These are phyloP conservation scores for Capronia americana DNA, from an alignment of 2,329 filamentous ascomycete genomes.

Conservation along the genomic window DNA sequence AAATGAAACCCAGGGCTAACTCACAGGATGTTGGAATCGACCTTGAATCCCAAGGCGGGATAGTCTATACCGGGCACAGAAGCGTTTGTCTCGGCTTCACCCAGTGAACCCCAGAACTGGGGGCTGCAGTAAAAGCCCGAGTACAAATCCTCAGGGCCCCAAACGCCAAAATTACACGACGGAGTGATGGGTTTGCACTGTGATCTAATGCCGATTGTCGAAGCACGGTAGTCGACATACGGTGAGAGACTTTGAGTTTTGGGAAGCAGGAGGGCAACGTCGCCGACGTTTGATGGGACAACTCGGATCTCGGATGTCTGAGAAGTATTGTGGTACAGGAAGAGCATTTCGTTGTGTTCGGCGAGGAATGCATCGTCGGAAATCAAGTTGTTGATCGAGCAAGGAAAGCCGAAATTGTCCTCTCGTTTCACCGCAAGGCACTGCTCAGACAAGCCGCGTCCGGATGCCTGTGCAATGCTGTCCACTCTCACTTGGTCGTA, in stretches of 20 bases:
- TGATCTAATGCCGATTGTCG: constrained; percentile 26
- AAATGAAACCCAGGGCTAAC: background rate
- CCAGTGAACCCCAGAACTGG: constrained; percentile 21
- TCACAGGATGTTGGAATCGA: constrained; percentile 21
- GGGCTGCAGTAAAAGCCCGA: constrained; percentile 24
- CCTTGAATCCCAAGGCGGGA: constrained; percentile 19
- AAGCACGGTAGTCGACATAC: constrained; percentile 21
- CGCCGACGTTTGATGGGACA: background rate
- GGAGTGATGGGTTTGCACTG: constrained; percentile 23
- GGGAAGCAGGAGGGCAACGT: constrained; percentile 13
- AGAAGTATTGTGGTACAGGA: constrained; percentile 21
- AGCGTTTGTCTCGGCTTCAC: constrained; percentile 11
- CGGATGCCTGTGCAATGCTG: constrained; percentile 2
- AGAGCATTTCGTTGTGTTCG: constrained; percentile 24
- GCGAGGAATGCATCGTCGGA: constrained; percentile 7
- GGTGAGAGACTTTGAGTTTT: constrained; percentile 13
- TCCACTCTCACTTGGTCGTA: constrained; percentile 11
- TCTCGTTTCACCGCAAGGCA: constrained; percentile 16
- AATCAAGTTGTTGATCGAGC: constrained; percentile 18
- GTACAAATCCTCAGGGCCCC: constrained; percentile 15
- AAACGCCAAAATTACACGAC: constrained; percentile 18
- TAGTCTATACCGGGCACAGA: constrained; percentile 8
- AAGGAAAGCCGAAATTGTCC: constrained; percentile 23
- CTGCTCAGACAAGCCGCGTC: constrained; percentile 15
- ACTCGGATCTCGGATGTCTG: constrained; percentile 18